phyloP scores from a whole-genome alignment of 140 eudicot genomes.

The Senecio squalidus region DNA sequence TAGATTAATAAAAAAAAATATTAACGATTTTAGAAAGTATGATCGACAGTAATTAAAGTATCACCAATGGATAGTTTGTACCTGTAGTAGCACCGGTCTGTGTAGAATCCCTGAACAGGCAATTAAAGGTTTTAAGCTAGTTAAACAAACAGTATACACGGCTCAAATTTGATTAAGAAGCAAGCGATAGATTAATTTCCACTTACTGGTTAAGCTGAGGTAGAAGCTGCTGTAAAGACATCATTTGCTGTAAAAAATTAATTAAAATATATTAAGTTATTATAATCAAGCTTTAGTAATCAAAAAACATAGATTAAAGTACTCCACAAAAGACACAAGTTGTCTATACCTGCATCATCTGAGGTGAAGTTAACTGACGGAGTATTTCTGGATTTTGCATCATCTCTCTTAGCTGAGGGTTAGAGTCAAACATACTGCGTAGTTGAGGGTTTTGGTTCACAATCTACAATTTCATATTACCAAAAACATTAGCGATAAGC shows the following conservation, averaged over 20 bases:
- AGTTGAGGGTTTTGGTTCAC: constrained; percentile 73
- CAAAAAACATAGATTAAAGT: neutral
- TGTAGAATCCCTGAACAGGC: constrained; percentile 56
- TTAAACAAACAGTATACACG: neutral
- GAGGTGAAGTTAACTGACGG: constrained; percentile 67
- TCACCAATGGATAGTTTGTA: constrained; percentile 9
- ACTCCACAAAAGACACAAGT: constrained; percentile 6
- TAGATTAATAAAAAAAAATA: constrained; percentile 6
- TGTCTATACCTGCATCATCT: constrained; percentile 72
- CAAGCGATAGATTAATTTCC: neutral
- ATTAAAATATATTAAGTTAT: neutral
- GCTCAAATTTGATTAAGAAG: neutral
- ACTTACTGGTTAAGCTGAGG: constrained; percentile 68
- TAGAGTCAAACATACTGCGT: constrained; percentile 63
- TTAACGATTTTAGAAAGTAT: neutral
- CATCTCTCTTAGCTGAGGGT: constrained; percentile 93
- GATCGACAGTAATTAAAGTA: neutral
- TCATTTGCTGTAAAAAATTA: constrained; percentile 58
- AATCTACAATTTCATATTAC: constrained; percentile 33
- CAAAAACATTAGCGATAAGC: constrained; percentile 3
- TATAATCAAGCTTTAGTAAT: neutral
- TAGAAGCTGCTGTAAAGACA: constrained; percentile 55
- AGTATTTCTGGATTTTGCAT: constrained; percentile 86
- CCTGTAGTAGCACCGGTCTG: constrained; percentile 60
- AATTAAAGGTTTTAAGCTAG: neutral